Evolutionary conservation across 164 flowering plant genomes (phyloP), one percentile per base, ranked within the genome.

Genomic region (Umbellularia californica): DNA sequence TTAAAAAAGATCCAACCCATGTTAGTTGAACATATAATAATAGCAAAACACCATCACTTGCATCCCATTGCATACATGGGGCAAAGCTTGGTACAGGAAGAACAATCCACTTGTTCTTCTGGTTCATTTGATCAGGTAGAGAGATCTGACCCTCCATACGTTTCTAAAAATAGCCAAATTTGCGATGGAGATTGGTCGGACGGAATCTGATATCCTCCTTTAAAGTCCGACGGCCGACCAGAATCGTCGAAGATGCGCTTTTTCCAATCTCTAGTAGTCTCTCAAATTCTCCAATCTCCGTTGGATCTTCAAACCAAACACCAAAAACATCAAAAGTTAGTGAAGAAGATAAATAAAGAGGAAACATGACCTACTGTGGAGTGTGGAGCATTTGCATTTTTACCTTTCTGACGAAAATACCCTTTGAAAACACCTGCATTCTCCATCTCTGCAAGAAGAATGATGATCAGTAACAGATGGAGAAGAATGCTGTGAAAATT

Each of bases 161-260:
- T 33, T 35, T 35, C 33, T 35, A 7, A 35, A 35, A 35, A 35
- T 35, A 35, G 2, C 47, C 47, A 68, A 83, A 13, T 85, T 87
- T 89, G 13, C 88, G 70, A 82, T 80, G 81, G 69, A 19, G 47
- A 27, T 50, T 58, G 55, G 30, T 12, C 58, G 60, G 55, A 13
- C 79, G 85, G 50, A 75, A 77, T 71, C 71, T 76, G 50, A 69
- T 76, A 9, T 35, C 77, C 74, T 83, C 84, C 70, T 80, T 85
- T 77, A 89, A 68, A 79, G 82, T 87, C 75, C 85, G 81, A 35
- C 81, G 74, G 82, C 87, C 84, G 33, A 85, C 80, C 7, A 35
- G 47, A 64, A 85, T 82, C 76, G 86, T 83, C 79, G 85, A 65
- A 30, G 82, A 74, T 27, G 84, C 78, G 76, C 82, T 80, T 68